These are phyloP conservation scores for Blumeriella jaapii DNA, from an alignment of 2,329 filamentous ascomycete species.

Conservation along the genomic window DNA sequence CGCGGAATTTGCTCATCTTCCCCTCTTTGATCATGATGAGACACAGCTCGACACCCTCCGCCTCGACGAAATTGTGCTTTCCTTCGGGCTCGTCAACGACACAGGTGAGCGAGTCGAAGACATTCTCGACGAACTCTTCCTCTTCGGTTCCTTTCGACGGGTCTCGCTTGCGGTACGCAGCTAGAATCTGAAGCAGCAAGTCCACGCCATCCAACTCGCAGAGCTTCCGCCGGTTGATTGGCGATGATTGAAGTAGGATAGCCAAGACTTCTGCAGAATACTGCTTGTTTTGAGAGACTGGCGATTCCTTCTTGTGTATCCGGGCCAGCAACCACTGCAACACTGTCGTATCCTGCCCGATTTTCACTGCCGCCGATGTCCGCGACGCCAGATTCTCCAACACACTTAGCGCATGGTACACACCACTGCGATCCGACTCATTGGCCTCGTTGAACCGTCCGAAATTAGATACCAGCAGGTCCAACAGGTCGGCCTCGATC, in stretches of 20 bases:
- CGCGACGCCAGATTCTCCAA: constrained; percentile 79
- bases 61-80: constrained; percentile 73
- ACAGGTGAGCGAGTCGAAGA: constrained; percentile 80
- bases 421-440: constrained; percentile 67
- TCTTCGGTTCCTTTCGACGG: constrained; percentile 78
- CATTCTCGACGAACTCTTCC: constrained; percentile 88
- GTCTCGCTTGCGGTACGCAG: constrained; percentile 75
- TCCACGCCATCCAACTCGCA: constrained; percentile 63
- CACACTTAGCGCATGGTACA: constrained; percentile 76
- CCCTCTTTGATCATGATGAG: constrained; percentile 87
- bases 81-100: constrained; percentile 64
- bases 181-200: constrained; percentile 67
- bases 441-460: constrained; percentile 63
- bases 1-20: constrained; percentile 67
- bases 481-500: constrained; percentile 58
- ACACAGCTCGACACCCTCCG: constrained; percentile 83
- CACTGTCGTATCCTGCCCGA: constrained; percentile 57
- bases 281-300: constrained; percentile 81
- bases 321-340: constrained; percentile 69
- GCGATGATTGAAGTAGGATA: constrained; percentile 70
- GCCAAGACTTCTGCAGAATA: constrained; percentile 88
- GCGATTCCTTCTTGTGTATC: constrained; percentile 55
- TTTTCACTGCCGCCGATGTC: constrained; percentile 52
- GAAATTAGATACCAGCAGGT: constrained; percentile 67
- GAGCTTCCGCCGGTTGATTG: constrained; percentile 51